Evolutionary conservation across 2,329 filamentous ascomycete genomes (phyloP).

Genomic region (Ascochyta clinopodiicola): DNA sequence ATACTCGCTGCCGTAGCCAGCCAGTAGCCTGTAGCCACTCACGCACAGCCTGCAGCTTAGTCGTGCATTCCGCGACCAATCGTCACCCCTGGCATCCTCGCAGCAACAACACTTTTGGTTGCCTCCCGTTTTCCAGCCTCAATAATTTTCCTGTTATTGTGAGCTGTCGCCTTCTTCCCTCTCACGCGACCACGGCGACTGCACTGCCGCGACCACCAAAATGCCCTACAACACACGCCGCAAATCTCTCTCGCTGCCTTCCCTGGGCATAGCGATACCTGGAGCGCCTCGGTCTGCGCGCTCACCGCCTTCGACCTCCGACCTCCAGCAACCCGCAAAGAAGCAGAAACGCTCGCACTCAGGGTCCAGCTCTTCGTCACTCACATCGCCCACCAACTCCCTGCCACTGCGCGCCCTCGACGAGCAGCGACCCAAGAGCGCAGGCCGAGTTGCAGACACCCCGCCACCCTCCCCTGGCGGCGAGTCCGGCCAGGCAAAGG

Average conservation of each 20-base stretch:
- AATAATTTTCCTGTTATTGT: constrained; percentile 30
- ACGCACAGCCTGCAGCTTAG: constrained; percentile 37
- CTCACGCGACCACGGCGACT: constrained; percentile 14
- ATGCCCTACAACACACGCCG: constrained; percentile 98
- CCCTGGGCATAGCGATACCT: constrained; percentile 86
- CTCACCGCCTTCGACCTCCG: constrained; percentile 62
- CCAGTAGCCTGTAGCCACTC: constrained; percentile 25
- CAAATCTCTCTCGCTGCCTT: constrained; percentile 92
- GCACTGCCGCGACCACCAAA: constrained; percentile 29
- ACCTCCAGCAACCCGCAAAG: constrained; percentile 64
- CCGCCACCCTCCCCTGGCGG: constrained; percentile 76
- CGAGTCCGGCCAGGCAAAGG: constrained; percentile 59
- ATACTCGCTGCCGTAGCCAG: constrained; percentile 18
- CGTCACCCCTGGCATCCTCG: constrained; percentile 37
- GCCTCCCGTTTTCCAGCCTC: constrained; percentile 34
- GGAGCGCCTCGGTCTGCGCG: constrained; percentile 58
- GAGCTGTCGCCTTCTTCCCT: constrained; percentile 7
- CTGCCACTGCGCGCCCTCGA: constrained; percentile 54
- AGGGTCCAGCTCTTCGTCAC: constrained; percentile 48
- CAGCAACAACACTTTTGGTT: constrained; percentile 40
- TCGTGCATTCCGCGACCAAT: constrained; percentile 47
- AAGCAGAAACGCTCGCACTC: constrained; percentile 78
- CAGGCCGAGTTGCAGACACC: constrained; percentile 64
- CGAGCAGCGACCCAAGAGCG: constrained; percentile 54
- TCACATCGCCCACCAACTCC: constrained; percentile 54